phyloP scores from a whole-genome alignment of 2,329 filamentous ascomycete species.

The Aureobasidium sp. region DNA sequence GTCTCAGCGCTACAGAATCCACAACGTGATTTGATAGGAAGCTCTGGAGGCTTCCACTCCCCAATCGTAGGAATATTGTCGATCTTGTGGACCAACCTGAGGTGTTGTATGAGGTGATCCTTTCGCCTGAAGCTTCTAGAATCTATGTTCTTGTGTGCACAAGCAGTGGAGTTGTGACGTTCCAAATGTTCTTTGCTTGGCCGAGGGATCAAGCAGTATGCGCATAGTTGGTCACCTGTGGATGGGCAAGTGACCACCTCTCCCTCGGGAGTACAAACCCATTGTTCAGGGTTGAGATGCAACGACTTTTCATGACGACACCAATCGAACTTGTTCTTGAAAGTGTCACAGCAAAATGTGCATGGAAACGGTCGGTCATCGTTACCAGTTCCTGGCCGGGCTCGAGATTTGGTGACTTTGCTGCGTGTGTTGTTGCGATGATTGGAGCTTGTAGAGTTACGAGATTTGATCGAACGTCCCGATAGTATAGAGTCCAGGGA shows the following conservation, averaged over 20 bases:
- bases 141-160: constrained; percentile 56
- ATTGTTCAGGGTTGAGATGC: constrained; percentile 58
- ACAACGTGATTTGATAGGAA: constrained; percentile 46
- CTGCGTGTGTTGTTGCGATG: not conserved
- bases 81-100: constrained; percentile 52
- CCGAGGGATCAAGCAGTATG: not conserved
- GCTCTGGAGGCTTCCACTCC: constrained; percentile 52
- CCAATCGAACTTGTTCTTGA: constrained; percentile 52
- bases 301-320: constrained; percentile 57
- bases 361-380: constrained; percentile 39
- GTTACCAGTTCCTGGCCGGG: not conserved
- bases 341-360: constrained; percentile 51
- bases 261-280: constrained; percentile 52
- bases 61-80: constrained; percentile 57
- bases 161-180: constrained; percentile 52
- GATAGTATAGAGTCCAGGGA: constrained; percentile 10
- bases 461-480: not conserved
- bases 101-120: constrained; percentile 54
- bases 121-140: constrained; percentile 58
- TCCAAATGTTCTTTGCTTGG: constrained; percentile 43
- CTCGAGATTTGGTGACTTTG: constrained; percentile 8
- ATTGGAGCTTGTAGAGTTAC: not conserved
- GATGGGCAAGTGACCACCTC: constrained; percentile 30
- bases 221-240: not conserved
- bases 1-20: constrained; percentile 45